phyloP scores from a whole-genome alignment of 2,329 filamentous ascomycete genomes.

The Fusarium xyrophilum region DNA sequence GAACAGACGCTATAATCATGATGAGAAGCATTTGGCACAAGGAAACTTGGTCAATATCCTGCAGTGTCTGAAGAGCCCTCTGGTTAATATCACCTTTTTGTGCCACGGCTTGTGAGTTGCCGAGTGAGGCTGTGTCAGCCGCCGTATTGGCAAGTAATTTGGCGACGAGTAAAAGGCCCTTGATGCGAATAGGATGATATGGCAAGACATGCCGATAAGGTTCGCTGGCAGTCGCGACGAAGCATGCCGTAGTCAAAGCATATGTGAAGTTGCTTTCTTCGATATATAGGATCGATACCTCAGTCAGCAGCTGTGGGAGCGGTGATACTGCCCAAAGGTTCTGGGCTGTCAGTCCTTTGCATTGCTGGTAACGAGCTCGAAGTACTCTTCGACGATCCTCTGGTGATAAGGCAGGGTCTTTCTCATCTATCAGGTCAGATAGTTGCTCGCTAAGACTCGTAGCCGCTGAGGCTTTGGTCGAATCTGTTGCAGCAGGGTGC shows the following conservation, averaged over 20 bases:
- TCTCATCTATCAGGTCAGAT: conserved; percentile 39
- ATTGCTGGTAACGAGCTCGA: conserved; percentile 36
- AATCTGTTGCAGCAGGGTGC: conserved; percentile 40
- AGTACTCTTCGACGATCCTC: conserved; percentile 38
- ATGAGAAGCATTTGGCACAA: conserved; percentile 61
- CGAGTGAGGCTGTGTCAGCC: conserved; percentile 46
- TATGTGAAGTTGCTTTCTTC: conserved; percentile 52
- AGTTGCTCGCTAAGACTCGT: conserved; percentile 39
- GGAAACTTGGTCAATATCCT: conserved; percentile 59
- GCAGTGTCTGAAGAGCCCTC: conserved; percentile 44
- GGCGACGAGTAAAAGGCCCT: conserved; percentile 58
- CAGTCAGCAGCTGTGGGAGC: conserved; percentile 53
- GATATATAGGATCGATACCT: conserved; percentile 55
- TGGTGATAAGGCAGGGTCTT: conserved; percentile 35
- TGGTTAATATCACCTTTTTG: conserved; percentile 32
- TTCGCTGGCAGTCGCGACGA: conserved; percentile 56
- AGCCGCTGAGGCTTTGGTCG: conserved; percentile 25
- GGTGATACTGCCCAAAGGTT: conserved; percentile 59
- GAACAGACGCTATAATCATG: conserved; percentile 54
- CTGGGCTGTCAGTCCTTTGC: conserved; percentile 35
- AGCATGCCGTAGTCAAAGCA: conserved; percentile 56
- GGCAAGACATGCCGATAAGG: conserved; percentile 59
- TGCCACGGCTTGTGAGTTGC: conserved; percentile 38
- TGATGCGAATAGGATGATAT: conserved; percentile 59
- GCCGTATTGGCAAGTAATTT: conserved; percentile 61